These are phyloP conservation scores for Zea mays DNA, from an alignment of 176 grass and related monocot genomes.

Conservation along the genomic window Zm-B73-REFERENCE-NAM-5.0 NC_050100.1:205710501-205711000, in stretches of 20 bases:
- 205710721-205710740: constrained; percentile 64
- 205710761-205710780: constrained; percentile 57
- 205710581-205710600: constrained; percentile 53
- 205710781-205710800: constrained; percentile 62
- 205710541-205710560: constrained; percentile 37
- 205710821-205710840: constrained; percentile 32
- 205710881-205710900: constrained; percentile 74
- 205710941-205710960: constrained; percentile 38
- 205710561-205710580: constrained; percentile 48
- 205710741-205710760: constrained; percentile 69
- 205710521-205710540: constrained; percentile 63
- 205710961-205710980: constrained; percentile 49
- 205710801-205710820: constrained; percentile 28
- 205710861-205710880: constrained; percentile 46
- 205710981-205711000: constrained; percentile 35
- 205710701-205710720: no score
- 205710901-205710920: constrained; percentile 76
- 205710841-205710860: constrained; percentile 41
- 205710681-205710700: neutral
- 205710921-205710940: constrained; percentile 38
- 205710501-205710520: constrained; percentile 52
- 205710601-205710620: constrained; percentile 58
- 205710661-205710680: neutral
- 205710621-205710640: constrained; percentile 65
- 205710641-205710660: neutral